Evolutionary conservation across 129 eudicot species (phyloP), one percentile per base, ranked within the genome.

Genomic region (Apium graveolens): DNA sequence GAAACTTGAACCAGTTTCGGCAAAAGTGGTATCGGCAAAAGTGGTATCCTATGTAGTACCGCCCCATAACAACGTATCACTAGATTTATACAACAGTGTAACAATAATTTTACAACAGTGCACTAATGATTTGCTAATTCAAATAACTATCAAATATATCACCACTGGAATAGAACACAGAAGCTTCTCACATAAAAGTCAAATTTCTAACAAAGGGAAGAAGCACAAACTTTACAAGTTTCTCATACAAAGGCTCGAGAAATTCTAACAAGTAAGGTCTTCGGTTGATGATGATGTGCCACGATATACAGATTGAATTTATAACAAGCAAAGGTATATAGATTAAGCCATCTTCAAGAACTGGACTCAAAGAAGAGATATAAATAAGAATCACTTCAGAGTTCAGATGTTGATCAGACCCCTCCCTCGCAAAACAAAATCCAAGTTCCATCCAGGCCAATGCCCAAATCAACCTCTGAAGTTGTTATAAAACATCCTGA

Each of bases 221-320:
- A n/a, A 57, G 13, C 66, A 24, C 66, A 57, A 57, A 57, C 66
- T 57, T 57, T 57, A 57, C 66, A 57, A n/a, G 66, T 57, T 57
- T 24, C 31, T n/a, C 66, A 7, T 24, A 24, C 65, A 24, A 46
- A 55, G 65, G 65, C 11, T 55, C 62, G 9, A 55, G 27, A 10
- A 57, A n/a, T 5, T 57, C 10, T 57, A 4, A 24, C 31, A 24
- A 57, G 16, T n/a, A 14, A 57, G 66, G 32, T 57, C 11, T 10
- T 32, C 34, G 12, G 68, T 1, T n/a, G 32, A 60, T 26, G 62
- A 51, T 51, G 68, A 60, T 26, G 16, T n/a, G 68, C 32, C 14
- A 26, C 32, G 14, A 60, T n/a, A 8, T 60, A 60, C 16, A 2
- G 68, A 60, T 26, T 21, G 32, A n/a, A n/a, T n/a, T n/a, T 29